Percentiles rank a stretch among this genome's conserved stretches.
These are phyloP conservation scores for Erodium chrysanthum DNA, from an alignment of 441 rosid genomes.

Conservation along the genomic window DNA sequence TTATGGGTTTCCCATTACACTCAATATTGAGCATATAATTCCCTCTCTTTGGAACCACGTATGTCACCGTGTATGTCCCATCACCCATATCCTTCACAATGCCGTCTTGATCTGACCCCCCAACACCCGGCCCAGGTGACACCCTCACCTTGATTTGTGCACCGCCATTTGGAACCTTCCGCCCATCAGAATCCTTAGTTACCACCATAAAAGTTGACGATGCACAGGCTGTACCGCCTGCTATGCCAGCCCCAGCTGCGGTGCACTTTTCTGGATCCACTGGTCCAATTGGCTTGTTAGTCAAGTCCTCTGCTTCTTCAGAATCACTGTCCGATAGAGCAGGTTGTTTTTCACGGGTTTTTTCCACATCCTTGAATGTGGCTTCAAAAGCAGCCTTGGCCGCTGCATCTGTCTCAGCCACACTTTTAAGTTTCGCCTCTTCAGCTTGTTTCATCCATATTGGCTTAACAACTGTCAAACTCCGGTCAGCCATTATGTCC, in stretches of 20 bases:
- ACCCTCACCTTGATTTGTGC: constrained; percentile 67
- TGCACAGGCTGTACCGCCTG: constrained; percentile 93
- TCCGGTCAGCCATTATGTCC: constrained; percentile 42
- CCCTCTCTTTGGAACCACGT: constrained; percentile 94
- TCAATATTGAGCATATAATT: constrained; percentile 90
- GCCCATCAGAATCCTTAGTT: constrained; percentile 80
- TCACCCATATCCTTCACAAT: constrained; percentile 89
- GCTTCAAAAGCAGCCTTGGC: constrained; percentile 97
- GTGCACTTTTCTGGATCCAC: constrained; percentile 81
- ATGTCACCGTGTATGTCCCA: constrained; percentile 77
- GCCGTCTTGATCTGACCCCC: constrained; percentile 85
- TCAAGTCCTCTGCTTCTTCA: constrained; percentile 53
- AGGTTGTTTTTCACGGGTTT: constrained; percentile 26
- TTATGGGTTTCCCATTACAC: constrained; percentile 72
- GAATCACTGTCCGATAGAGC: constrained; percentile 65
- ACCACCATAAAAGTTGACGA: constrained; percentile 69
- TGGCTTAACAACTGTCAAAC: constrained; percentile 40
- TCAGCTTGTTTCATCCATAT: constrained; percentile 96
- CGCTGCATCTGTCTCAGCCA: constrained; percentile 83
- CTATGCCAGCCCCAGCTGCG: constrained; percentile 85
- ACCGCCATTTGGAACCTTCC: constrained; percentile 72
- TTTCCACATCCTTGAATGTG: constrained; percentile 58
- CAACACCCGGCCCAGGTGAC: constrained; percentile 84
- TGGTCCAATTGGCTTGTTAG: constrained; percentile 71
- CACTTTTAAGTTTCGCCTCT: constrained; percentile 82